Evolutionary conservation across 495 filamentous ascomycete species (phyloP).

Genomic region (Penicillium canariense): DNA sequence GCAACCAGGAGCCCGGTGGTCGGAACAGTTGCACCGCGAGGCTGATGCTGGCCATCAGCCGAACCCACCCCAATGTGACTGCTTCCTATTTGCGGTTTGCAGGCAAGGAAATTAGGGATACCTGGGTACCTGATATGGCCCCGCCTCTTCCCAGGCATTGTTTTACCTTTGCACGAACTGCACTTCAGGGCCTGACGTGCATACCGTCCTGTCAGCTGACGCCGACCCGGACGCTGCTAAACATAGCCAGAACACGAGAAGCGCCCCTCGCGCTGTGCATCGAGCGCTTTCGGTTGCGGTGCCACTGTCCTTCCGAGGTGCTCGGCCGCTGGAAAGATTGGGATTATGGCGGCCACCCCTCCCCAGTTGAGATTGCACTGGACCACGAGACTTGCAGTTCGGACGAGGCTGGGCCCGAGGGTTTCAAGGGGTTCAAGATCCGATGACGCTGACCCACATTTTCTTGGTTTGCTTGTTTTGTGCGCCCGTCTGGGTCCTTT

Average conservation of each 20-base stretch:
- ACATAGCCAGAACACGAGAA: conserved; percentile 5
- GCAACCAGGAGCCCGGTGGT: conserved; percentile 19
- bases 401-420: conserved; percentile 23
- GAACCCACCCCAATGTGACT: neutral
- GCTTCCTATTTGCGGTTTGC: too few species aligned
- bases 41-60: neutral
- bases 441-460: conserved; percentile 5
- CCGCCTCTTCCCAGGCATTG: neutral
- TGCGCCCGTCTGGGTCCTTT: neutral
- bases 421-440: conserved; percentile 2
- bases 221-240: neutral
- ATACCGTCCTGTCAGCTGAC: conserved; percentile 14
- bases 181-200: conserved; percentile 2
- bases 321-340: conserved; percentile 11
- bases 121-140: neutral
- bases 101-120: too few species aligned
- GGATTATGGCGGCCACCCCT: conserved; percentile 13
- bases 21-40: conserved; percentile 17
- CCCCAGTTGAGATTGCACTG: conserved; percentile 14
- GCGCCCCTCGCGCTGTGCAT: neutral
- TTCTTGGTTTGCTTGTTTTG: neutral
- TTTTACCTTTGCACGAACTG: neutral
- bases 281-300: conserved; percentile 2
- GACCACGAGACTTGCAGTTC: conserved; percentile 23
- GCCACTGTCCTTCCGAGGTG: conserved; percentile 7